phyloP scores from a whole-genome alignment of 768 basidiomycete species.

The Xerocomus potaroensis region DNA sequence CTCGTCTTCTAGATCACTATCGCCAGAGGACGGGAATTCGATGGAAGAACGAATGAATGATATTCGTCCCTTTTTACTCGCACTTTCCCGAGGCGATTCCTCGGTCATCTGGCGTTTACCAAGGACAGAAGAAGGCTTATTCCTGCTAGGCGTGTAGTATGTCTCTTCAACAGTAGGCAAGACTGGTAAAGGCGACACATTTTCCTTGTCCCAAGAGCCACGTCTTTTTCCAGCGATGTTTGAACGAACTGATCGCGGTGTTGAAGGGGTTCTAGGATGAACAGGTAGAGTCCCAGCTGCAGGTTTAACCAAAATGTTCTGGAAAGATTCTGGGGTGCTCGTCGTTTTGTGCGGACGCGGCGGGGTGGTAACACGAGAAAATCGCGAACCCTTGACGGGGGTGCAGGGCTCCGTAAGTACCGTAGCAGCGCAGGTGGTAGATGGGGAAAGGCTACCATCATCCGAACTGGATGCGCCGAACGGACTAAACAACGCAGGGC shows the following conservation, averaged over 20 bases:
- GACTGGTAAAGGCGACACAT: conserved; percentile 40
- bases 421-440: background rate
- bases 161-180: conserved; percentile 46
- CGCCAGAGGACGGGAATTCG: conserved; percentile 22
- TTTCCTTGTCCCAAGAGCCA: conserved; percentile 53
- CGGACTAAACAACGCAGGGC: conserved; percentile 27
- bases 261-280: conserved; percentile 25
- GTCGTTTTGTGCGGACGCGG: conserved; percentile 35
- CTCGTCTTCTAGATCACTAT: conserved; percentile 31
- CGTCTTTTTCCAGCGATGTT: conserved; percentile 36
- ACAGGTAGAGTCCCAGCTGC: conserved; percentile 27
- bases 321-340: conserved; percentile 29
- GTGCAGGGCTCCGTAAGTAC: conserved; percentile 27
- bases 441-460: conserved; percentile 3
- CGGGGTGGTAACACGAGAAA: conserved; percentile 28
- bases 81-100: conserved; percentile 29
- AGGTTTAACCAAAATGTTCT: conserved; percentile 27
- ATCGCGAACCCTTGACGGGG: conserved; percentile 19
- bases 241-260: conserved; percentile 29
- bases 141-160: conserved; percentile 31
- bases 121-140: conserved; percentile 22
- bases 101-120: conserved; percentile 45
- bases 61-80: conserved; percentile 25
- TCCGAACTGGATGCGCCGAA: conserved; percentile 1
- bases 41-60: conserved; percentile 32